A percentile compares a stretch with the other conserved stretches of the same genome.
phyloP scores from a whole-genome alignment of 306 rosid genomes.

The Acacia confusa region DNA sequence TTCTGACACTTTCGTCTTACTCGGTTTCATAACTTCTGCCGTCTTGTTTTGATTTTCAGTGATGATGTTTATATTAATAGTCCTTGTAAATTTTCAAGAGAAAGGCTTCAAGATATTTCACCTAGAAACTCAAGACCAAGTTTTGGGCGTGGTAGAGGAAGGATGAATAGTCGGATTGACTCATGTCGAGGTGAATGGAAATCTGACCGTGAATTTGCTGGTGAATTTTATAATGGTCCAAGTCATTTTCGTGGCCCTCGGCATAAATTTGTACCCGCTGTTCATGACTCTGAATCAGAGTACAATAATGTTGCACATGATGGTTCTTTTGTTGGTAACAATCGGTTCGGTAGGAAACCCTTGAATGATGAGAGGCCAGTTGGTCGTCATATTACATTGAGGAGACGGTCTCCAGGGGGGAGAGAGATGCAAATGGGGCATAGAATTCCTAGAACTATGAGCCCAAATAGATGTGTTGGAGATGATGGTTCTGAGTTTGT shows the following conservation, averaged over 20 bases:
- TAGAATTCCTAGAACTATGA: conserved; percentile 60
- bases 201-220: conserved; percentile 58
- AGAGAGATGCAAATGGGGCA: conserved; percentile 63
- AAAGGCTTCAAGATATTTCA: conserved; percentile 69
- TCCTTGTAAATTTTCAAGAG: conserved; percentile 62
- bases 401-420: conserved; percentile 79
- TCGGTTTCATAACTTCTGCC: background rate
- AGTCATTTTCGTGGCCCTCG: conserved; percentile 63
- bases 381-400: conserved; percentile 53
- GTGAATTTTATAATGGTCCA: conserved; percentile 67
- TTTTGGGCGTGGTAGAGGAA: conserved; percentile 79
- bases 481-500: conserved; percentile 62
- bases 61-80: conserved; percentile 56
- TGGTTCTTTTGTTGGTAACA: conserved; percentile 59
- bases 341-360: conserved; percentile 69
- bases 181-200: conserved; percentile 63
- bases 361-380: conserved; percentile 56
- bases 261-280: conserved; percentile 59
- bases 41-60: conserved; percentile 54
- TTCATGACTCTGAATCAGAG: conserved; percentile 57
- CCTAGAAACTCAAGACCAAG: conserved; percentile 67
- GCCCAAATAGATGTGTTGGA: conserved; percentile 67
- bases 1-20: background rate
- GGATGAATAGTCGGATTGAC: conserved; percentile 45
- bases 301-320: conserved; percentile 59